Percentiles rank a stretch among this genome's conserved stretches.
Evolutionary conservation across 1,284 basidiomycete species (phyloP).

Genomic region (Pisolithus thermaeus): DNA sequence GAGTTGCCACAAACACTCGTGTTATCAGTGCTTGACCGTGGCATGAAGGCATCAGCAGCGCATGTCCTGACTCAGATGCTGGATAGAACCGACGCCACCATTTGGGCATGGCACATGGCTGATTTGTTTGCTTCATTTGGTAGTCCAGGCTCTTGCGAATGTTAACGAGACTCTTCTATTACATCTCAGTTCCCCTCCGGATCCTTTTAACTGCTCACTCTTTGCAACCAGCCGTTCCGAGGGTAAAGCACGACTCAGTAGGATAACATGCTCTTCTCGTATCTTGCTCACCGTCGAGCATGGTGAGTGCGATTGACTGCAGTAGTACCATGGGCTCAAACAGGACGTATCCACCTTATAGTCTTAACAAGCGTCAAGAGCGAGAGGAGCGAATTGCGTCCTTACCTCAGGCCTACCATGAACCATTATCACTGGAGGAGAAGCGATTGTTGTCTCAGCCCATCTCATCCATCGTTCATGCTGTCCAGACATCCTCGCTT

Average conservation of each 20-base stretch:
- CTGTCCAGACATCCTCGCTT: constrained; percentile 32
- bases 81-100: too few species aligned
- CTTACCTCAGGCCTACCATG: constrained; percentile 23
- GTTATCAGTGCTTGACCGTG: too few species aligned
- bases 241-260: not conserved
- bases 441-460: constrained; percentile 28
- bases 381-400: constrained; percentile 22
- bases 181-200: too few species aligned
- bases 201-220: not conserved
- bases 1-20: too few species aligned
- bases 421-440: constrained; percentile 21
- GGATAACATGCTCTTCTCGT: constrained; percentile 23
- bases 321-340: not conserved
- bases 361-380: constrained; percentile 25
- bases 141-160: too few species aligned
- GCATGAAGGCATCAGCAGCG: too few species aligned
- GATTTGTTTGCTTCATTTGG: too few species aligned
- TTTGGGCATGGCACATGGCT: too few species aligned
- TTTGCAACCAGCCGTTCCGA: not conserved
- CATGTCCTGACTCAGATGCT: too few species aligned
- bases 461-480: constrained; percentile 45
- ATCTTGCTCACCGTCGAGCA: constrained; percentile 22
- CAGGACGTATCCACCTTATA: not conserved
- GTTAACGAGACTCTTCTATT: too few species aligned
- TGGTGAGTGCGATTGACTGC: constrained; percentile 15